Evolutionary conservation across 192 early-diverging fungal genomes (phyloP).

Genomic region (Anaeromyces robustus): DNA sequence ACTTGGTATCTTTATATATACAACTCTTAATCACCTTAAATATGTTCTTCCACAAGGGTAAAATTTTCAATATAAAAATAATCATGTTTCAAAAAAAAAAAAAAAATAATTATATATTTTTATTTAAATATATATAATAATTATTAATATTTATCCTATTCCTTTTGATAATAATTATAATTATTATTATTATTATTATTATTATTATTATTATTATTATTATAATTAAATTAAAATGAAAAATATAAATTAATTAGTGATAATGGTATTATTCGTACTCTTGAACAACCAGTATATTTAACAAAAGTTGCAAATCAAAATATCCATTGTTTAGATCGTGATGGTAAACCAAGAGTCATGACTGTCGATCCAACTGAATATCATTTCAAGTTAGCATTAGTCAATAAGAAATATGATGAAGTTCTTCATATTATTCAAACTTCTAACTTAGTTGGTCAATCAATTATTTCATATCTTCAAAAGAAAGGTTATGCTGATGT

Average conservation of each 20-base stretch:
- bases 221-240: too few relatives aligned
- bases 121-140: too few relatives aligned
- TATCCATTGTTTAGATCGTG: constrained; percentile 76
- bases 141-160: too few relatives aligned
- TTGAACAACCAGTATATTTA: constrained; percentile 90
- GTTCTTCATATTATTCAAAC: constrained; percentile 91
- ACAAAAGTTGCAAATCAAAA: constrained; percentile 73
- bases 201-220: too few relatives aligned
- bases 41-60: constrained; percentile 86
- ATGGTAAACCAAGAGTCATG: constrained; percentile 71
- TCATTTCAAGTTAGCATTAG: constrained; percentile 88
- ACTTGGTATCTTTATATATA: constrained; percentile 79
- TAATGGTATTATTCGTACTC: constrained; percentile 89
- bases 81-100: too few relatives aligned
- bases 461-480: constrained; percentile 97
- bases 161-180: too few relatives aligned
- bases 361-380: constrained; percentile 97
- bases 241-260: constrained; percentile 37
- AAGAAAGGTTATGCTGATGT: constrained; percentile 98
- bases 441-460: constrained; percentile 91
- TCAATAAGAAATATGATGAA: constrained; percentile 84
- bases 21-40: constrained; percentile 97
- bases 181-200: too few relatives aligned
- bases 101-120: too few relatives aligned
- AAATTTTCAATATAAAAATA: too few relatives aligned